Evolutionary conservation across 495 filamentous ascomycete species (phyloP).

Genomic region (Penicillium psychrofluorescens): DNA sequence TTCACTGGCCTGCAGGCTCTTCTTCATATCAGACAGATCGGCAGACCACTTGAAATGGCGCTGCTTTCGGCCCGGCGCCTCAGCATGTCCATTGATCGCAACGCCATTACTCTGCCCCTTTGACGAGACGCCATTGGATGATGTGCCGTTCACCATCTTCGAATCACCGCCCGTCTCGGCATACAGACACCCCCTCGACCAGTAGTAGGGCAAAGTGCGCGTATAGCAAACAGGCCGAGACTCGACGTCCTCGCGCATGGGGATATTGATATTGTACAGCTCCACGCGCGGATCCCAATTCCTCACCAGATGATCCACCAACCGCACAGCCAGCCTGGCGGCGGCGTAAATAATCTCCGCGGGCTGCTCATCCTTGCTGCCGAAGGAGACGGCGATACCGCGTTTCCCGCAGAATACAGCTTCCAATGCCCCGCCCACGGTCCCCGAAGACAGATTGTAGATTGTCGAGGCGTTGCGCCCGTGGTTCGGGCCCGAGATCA

Average conservation of each 20-base stretch:
- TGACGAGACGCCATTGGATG: not conserved
- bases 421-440: slow-evolving; percentile 86
- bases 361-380: slow-evolving; percentile 68
- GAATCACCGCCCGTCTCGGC: slow-evolving; percentile 39
- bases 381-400: slow-evolving; percentile 79
- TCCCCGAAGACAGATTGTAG: slow-evolving; percentile 82
- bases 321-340: slow-evolving; percentile 54
- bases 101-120: not conserved
- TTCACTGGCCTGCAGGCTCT: slow-evolving; percentile 35
- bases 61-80: slow-evolving; percentile 10
- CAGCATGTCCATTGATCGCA: slow-evolving; percentile 12
- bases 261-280: slow-evolving; percentile 83
- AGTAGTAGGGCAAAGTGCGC: slow-evolving; percentile 76
- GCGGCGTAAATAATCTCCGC: slow-evolving; percentile 61
- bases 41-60: slow-evolving; percentile 37
- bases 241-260: slow-evolving; percentile 56
- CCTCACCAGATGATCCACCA: slow-evolving; percentile 64
- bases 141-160: too few relatives aligned
- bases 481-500: slow-evolving; percentile 89
- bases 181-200: slow-evolving; percentile 74
- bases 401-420: slow-evolving; percentile 72
- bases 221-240: slow-evolving; percentile 64
- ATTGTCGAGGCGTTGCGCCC: slow-evolving; percentile 90
- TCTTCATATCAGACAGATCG: slow-evolving; percentile 42
- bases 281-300: slow-evolving; percentile 76